Evolutionary conservation across 2,329 filamentous ascomycete genomes (phyloP), one percentile per base, ranked within the genome.

Genomic region (Tympanopsis confertula): DNA sequence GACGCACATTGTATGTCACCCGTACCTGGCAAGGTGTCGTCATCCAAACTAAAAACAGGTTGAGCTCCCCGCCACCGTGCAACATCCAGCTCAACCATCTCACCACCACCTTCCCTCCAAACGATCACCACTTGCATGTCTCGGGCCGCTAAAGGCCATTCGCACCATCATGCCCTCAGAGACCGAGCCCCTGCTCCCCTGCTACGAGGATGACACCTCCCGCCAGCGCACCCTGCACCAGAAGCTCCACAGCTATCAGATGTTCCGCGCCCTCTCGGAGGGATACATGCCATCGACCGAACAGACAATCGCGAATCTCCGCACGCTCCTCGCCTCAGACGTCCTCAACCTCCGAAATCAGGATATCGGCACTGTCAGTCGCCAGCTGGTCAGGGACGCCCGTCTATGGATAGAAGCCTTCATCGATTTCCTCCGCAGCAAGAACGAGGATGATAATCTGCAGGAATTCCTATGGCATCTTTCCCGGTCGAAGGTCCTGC

Each of bases 271-370:
- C 38, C 53, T 82, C 3, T 65, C 64, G 3, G 66, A 74, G 48
- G 78, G 78, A 13, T 82, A 69, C 56, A 77, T 82, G 71, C 78
- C 78, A 38, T 77, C 75, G 4, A 82, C 73, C 5, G 73, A 80
- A 47, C 78, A 82, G 51, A 48, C 67, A 43, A 71, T 79, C 49
- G 62, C 71, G 55, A 77, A 81, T 45, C 61, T 82, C 10, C 68
- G 77, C 39, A 74, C 69, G 26, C 52, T 82, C 14, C 62, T 81
- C 5, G 67, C 74, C 20, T 70, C 74, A 13, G 74, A 80, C 45
- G 47, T 81, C 13, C 62, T 82, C 39, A 78, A 76, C 42, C 65
- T 71, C 2, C 65, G 71, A 38, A 71, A 74, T 41, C 63, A 67
- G 37, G 70, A 78, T 20, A 59, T 82, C 39, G 78, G 74, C 43